These are phyloP conservation scores for Paramecium octaurelia DNA, from an alignment of 73 alveolate species.

Conservation along the genomic window DNA sequence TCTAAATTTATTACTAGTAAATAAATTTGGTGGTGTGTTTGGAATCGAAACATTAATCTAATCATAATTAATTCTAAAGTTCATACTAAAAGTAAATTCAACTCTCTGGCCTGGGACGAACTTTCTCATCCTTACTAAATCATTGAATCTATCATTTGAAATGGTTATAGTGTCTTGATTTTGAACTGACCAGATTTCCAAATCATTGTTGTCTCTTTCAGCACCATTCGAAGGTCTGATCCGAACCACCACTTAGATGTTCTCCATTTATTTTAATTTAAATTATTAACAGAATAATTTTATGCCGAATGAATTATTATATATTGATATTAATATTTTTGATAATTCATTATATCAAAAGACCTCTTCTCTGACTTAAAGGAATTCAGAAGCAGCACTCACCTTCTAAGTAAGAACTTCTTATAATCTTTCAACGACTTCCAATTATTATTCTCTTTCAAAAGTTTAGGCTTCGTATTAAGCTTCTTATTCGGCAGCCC, in stretches of 20 bases:
- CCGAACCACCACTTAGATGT: neutral
- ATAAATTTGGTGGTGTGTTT: slow-evolving; percentile 51
- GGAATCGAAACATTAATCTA: slow-evolving; percentile 65
- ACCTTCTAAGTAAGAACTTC: neutral
- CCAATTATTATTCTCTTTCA: slow-evolving; percentile 43
- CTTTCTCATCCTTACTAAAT: slow-evolving; percentile 36
- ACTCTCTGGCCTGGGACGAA: slow-evolving; percentile 47
- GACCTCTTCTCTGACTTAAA: slow-evolving; percentile 27
- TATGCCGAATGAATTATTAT: neutral
- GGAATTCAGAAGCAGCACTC: neutral
- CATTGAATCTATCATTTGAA: slow-evolving; percentile 43
- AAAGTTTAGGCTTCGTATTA: slow-evolving; percentile 19
- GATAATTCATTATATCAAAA: neutral
- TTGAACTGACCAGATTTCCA: slow-evolving; percentile 32
- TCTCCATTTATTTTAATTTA: neutral
- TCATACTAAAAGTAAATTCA: slow-evolving; percentile 17
- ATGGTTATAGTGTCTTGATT: slow-evolving; percentile 11
- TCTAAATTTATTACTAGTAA: slow-evolving; percentile 53
- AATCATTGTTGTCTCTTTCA: slow-evolving; percentile 44
- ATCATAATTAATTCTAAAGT: neutral
- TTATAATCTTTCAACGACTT: neutral
- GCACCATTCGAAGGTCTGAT: slow-evolving; percentile 10
- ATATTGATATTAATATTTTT: neutral
- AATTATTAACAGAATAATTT: neutral
- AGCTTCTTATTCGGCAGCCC: slow-evolving; percentile 53